These are phyloP conservation scores for Aspergillus sp. DNA, from an alignment of 2,329 filamentous ascomycete genomes.

Conservation along the genomic window DNA sequence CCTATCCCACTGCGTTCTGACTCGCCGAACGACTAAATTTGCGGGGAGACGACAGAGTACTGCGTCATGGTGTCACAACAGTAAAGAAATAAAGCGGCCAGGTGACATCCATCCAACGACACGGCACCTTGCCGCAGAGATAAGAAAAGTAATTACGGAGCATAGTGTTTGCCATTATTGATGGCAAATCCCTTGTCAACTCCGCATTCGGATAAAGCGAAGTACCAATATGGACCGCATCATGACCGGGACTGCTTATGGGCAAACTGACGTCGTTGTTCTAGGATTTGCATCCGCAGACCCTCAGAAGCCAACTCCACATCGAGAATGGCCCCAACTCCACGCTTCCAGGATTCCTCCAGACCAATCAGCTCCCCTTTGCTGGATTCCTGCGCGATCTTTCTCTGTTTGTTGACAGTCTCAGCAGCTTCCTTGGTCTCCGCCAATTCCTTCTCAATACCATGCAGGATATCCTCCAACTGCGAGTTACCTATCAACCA, in stretches of 20 bases:
- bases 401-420: constrained; percentile 62
- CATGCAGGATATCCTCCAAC: constrained; percentile 63
- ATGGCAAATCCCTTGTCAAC: not conserved
- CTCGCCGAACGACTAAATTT: not conserved
- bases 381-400: constrained; percentile 62
- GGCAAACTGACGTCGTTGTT: constrained; percentile 45
- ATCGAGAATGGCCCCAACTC: constrained; percentile 74
- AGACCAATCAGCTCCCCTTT: constrained; percentile 65
- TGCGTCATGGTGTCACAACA: not conserved
- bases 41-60: not conserved
- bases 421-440: constrained; percentile 63
- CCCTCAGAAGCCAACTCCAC: constrained; percentile 76
- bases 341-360: constrained; percentile 71
- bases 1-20: not conserved
- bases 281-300: constrained; percentile 60
- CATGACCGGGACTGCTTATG: constrained; percentile 19
- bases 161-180: too few relatives aligned
- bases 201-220: not conserved
- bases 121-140: not conserved
- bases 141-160: too few relatives aligned
- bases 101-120: not conserved
- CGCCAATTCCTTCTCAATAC: constrained; percentile 68
- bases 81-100: not conserved
- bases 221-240: not conserved
- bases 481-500: constrained; percentile 84